Conservation (phyloP, 2,329 filamentous ascomycete species). For the Aspergillus floridensis region DNA sequence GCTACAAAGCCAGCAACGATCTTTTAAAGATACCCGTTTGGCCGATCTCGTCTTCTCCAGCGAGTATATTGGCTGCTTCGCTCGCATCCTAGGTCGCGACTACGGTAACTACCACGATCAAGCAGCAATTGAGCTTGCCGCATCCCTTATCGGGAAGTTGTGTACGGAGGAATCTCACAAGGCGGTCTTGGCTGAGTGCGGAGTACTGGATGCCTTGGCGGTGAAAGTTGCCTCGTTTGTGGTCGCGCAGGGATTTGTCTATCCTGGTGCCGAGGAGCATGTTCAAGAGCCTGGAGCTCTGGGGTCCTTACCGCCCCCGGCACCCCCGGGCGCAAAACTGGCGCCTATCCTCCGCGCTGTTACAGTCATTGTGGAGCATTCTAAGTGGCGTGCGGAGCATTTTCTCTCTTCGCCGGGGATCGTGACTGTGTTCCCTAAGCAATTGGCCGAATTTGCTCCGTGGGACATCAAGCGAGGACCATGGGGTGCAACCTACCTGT, state of each 20-base stretch:
- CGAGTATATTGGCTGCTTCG: slow-evolving; percentile 61
- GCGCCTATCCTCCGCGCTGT: slow-evolving; percentile 74
- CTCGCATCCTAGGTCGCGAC: slow-evolving; percentile 62
- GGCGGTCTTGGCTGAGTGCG: slow-evolving; percentile 66
- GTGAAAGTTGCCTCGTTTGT: slow-evolving; percentile 69
- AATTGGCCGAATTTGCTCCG: slow-evolving; percentile 51
- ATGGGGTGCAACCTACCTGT: slow-evolving; percentile 55
- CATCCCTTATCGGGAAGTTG: slow-evolving; percentile 55
- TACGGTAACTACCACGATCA: slow-evolving; percentile 55
- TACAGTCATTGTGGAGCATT: slow-evolving; percentile 72
- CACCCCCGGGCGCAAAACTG: slow-evolving; percentile 59
- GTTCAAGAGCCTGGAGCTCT: slow-evolving; percentile 55
- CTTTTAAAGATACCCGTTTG: slow-evolving; percentile 52
- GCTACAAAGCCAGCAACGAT: slow-evolving; percentile 52
- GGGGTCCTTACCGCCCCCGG: slow-evolving; percentile 60
- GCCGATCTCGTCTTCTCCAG: slow-evolving; percentile 65
- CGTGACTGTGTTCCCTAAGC: slow-evolving; percentile 64
- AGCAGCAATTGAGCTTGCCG: slow-evolving; percentile 44
- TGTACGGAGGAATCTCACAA: slow-evolving; percentile 71
- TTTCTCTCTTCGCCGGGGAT: slow-evolving; percentile 67
- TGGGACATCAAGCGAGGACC: slow-evolving; percentile 50
- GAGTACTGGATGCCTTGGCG: slow-evolving; percentile 75
- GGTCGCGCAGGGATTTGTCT: slow-evolving; percentile 65
- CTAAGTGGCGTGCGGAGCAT: slow-evolving; percentile 72
- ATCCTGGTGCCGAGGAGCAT: slow-evolving; percentile 60